Evolutionary conservation across 2,329 filamentous ascomycete genomes (phyloP).

Genomic region (Apiospora saccharicola): DNA sequence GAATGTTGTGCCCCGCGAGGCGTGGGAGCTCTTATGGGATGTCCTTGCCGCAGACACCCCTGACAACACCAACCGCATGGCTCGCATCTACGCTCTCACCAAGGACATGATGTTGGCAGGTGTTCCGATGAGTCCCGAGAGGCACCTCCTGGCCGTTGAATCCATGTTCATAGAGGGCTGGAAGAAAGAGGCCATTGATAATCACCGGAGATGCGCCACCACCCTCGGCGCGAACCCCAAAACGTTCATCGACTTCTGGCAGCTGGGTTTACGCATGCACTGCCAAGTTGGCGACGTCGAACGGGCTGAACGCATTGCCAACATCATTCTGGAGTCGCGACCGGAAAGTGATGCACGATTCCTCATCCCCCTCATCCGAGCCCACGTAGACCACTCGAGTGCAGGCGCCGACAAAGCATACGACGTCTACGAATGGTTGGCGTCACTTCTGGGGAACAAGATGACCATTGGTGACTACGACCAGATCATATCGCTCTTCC

Average conservation of each 20-base stretch:
- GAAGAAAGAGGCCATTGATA: conserved; percentile 64
- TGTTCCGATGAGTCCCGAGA: conserved; percentile 59
- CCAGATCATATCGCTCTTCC: conserved; percentile 72
- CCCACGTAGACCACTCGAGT: conserved; percentile 61
- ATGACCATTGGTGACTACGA: conserved; percentile 82
- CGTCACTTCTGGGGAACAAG: conserved; percentile 62
- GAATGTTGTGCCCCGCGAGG: conserved; percentile 62
- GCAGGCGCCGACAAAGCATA: conserved; percentile 66
- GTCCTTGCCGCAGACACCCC: conserved; percentile 60
- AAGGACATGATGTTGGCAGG: conserved; percentile 71
- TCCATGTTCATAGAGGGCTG: conserved; percentile 70
- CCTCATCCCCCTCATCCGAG: conserved; percentile 73
- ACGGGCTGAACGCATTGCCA: conserved; percentile 63
- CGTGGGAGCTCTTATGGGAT: conserved; percentile 73
- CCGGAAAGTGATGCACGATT: conserved; percentile 61
- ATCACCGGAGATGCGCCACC: conserved; percentile 66
- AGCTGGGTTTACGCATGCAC: conserved; percentile 72
- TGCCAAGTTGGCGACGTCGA: conserved; percentile 64
- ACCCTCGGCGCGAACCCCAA: conserved; percentile 58
- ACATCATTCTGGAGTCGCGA: conserved; percentile 56
- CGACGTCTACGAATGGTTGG: conserved; percentile 70
- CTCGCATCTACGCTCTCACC: conserved; percentile 67
- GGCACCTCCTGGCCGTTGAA: conserved; percentile 73
- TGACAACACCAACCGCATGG: conserved; percentile 62
- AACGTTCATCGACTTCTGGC: conserved; percentile 64